Percentiles rank a stretch among this genome's conserved stretches.
Evolutionary conservation across 441 rosid species (phyloP).

Genomic region (Pelargonium fulgidum): DNA sequence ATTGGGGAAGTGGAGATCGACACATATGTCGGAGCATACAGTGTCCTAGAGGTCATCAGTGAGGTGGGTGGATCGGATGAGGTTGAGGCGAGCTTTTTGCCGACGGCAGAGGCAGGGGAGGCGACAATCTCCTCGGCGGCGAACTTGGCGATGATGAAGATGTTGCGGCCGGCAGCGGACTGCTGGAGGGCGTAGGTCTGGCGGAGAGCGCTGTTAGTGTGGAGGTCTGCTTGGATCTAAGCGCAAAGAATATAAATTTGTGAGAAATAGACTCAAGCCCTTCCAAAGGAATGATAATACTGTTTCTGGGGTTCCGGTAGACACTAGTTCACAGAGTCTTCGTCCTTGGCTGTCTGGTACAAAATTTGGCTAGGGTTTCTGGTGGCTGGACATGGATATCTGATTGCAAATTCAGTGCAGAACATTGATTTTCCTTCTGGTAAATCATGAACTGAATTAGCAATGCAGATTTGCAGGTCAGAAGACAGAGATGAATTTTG

Average conservation of each 20-base stretch:
- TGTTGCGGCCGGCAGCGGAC: slow-evolving; percentile 84
- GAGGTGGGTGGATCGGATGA: slow-evolving; percentile 81
- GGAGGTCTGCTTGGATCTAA: slow-evolving; percentile 99
- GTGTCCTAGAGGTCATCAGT: slow-evolving; percentile 96
- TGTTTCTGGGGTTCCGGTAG: too few species aligned
- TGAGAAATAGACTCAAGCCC: too few species aligned
- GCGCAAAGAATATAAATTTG: slow-evolving; percentile 91
- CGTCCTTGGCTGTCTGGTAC: too few species aligned
- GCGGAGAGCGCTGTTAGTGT: slow-evolving; percentile 89
- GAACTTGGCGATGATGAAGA: slow-evolving; percentile 76
- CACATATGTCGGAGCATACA: slow-evolving; percentile 66
- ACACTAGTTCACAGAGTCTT: background rate
- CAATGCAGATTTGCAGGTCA: too few species aligned
- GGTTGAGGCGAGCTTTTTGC: slow-evolving; percentile 80
- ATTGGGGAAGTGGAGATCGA: slow-evolving; percentile 87
- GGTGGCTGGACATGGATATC: background rate
- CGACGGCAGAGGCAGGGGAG: slow-evolving; percentile 84
- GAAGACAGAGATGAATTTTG: too few species aligned
- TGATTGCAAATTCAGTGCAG: background rate
- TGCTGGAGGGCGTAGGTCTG: slow-evolving; percentile 88
- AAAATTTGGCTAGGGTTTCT: background rate
- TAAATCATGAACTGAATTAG: background rate
- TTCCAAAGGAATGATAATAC: too few species aligned
- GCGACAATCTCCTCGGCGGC: slow-evolving; percentile 94
- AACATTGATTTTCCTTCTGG: background rate